Base-by-base conservation (phyloP, 2,329 filamentous ascomycete species). In the Aspergillus tanneri region DNA sequence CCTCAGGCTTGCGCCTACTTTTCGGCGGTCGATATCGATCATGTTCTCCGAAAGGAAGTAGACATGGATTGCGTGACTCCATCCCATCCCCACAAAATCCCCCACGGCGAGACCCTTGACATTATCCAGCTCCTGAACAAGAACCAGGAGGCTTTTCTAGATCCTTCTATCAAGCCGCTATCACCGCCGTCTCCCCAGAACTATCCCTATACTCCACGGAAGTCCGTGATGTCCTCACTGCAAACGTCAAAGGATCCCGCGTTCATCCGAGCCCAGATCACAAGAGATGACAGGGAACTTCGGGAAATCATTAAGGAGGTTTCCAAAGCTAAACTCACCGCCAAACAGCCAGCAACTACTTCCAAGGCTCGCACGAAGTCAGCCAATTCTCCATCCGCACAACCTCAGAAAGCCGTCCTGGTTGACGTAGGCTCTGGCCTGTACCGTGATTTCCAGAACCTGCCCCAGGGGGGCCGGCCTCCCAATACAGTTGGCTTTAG, bases 11-110 rank as follows among this genome's bases (percentile, higher is more conserved):
- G 91, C 62, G 93, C 93, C 7, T 99, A 90, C 71, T 99, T 99
- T 72, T 95, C 88, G 1, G 92, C 93, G 3, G 84, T 99, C 5
- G 93, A 99, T 64, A 88, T 99, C 56, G 93, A 99, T 64, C 85
- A 90, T 60, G 91, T 99, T 3, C 77, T 99, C n/a, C 83, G 93
- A 43, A 99, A 99, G 67, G 93, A 99, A 70, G 95, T 99, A 3
- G 87, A 99, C 67, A 95, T 99, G 89, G 88, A 96, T 63, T 99
- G 93, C 66, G 72, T 97, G 35, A 99, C 93, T 0, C 93, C 93
- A 1, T 93, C 87, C 35, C 88, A 99, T 68, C 80, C 81, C 0
- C 78, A 80, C 0, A 78, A 85, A 23, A 97, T 99, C 34, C 79
- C 88, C 0, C 86, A 84, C 2, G 93, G 95, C 27, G 91, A 97